Conservation (phyloP, 108 stramenopile species). For the Skeletonema menzelii region DNA sequence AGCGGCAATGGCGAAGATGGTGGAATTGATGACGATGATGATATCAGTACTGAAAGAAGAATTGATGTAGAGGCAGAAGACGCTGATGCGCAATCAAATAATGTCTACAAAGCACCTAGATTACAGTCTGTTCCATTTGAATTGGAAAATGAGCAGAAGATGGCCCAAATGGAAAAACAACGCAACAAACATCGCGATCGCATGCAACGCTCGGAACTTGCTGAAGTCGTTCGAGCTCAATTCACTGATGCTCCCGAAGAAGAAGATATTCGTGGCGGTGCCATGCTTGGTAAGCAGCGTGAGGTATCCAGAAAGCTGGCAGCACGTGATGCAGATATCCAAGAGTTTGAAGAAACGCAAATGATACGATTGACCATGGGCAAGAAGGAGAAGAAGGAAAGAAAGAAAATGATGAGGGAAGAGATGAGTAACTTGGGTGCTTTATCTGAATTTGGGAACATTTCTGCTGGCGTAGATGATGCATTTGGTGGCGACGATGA, state of each 20-base stretch:
- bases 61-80: slow-evolving; percentile 19
- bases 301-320: slow-evolving; percentile 67
- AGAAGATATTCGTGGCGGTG: slow-evolving; percentile 86
- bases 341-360: slow-evolving; percentile 74
- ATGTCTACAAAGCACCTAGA: slow-evolving; percentile 78
- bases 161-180: slow-evolving; percentile 50
- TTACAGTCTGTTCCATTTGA: slow-evolving; percentile 80
- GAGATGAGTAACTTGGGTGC: slow-evolving; percentile 79
- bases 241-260: slow-evolving; percentile 85
- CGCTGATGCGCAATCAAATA: slow-evolving; percentile 13
- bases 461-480: slow-evolving; percentile 62
- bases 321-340: slow-evolving; percentile 64
- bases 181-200: slow-evolving; percentile 58
- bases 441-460: slow-evolving; percentile 76
- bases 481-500: slow-evolving; percentile 45
- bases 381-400: slow-evolving; percentile 82
- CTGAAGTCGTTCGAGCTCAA: slow-evolving; percentile 68
- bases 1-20: slow-evolving; percentile 7
- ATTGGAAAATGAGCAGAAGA: slow-evolving; percentile 53
- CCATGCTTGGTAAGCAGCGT: slow-evolving; percentile 67
- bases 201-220: slow-evolving; percentile 73
- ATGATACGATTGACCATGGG: slow-evolving; percentile 79
- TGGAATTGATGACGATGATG: slow-evolving; percentile 12
- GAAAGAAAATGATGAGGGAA: slow-evolving; percentile 67
- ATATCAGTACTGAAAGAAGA: slow-evolving; percentile 18